Evolutionary conservation across 139 green algal species (phyloP).

Genomic region (Tetradesmus obliquus): DNA sequence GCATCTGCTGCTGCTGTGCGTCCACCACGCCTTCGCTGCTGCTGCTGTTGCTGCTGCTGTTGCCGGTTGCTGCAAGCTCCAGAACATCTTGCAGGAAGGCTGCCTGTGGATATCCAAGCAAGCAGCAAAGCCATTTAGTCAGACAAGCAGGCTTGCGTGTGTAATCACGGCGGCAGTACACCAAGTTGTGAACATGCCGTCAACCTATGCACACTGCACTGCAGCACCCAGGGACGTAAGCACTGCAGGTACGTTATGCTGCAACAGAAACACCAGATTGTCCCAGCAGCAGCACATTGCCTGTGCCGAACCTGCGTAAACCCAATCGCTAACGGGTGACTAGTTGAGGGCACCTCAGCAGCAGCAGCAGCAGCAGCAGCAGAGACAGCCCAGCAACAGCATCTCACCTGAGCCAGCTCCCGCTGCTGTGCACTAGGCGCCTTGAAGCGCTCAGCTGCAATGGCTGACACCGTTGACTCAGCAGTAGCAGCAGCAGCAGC

Average conservation of each 20-base stretch:
- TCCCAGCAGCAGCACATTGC: no score
- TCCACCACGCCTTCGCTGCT: not conserved
- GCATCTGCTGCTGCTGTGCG: not conserved
- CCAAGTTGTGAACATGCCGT: no score
- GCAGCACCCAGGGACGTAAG: no score
- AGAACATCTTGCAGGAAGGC: not conserved
- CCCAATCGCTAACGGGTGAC: no score
- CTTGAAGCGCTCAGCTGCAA: not conserved
- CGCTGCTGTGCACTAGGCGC: not conserved
- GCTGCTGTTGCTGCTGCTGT: not conserved
- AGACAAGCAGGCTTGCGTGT: no score
- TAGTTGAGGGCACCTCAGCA: no score
- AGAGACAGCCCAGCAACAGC: no score
- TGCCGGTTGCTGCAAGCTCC: not conserved
- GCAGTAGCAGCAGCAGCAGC: not conserved
- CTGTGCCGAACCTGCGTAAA: no score
- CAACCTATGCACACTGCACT: no score
- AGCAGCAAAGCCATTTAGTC: not conserved
- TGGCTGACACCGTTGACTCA: not conserved
- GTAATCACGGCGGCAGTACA: no score
- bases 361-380: not conserved
- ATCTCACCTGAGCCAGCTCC: not conserved
- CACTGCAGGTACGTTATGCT: no score
- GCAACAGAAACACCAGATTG: no score
- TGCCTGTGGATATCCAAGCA: not conserved